Conservation (phyloP, 495 filamentous ascomycete genomes). For the Tuber magnatum region DNA sequence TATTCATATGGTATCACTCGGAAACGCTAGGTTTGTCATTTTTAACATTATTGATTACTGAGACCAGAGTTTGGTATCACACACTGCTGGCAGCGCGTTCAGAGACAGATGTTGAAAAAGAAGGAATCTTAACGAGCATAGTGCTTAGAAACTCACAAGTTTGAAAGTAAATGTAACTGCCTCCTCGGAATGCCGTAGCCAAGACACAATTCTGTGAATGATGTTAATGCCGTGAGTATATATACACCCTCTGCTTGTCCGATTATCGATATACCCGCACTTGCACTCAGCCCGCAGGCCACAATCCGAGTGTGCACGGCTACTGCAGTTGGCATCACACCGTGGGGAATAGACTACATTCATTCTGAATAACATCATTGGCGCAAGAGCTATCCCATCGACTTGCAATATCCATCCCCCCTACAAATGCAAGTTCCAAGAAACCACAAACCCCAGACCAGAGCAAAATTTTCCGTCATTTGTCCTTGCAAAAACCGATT, state of each 20-base stretch:
- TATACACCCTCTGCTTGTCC: not conserved
- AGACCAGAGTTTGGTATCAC: not conserved
- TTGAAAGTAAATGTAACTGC: not conserved
- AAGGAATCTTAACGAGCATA: not conserved
- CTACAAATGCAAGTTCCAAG: not conserved
- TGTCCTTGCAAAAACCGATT: too few relatives aligned
- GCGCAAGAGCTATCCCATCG: not conserved
- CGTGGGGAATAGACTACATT: not conserved
- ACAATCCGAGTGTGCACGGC: not conserved
- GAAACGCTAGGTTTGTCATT: not conserved
- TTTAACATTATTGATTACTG: not conserved
- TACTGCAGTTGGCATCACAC: not conserved
- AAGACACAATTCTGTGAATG: not conserved
- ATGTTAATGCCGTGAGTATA: too few relatives aligned
- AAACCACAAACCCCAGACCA: not conserved
- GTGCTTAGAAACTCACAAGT: not conserved
- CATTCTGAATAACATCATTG: not conserved
- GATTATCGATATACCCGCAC: not conserved
- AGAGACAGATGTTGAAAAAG: not conserved
- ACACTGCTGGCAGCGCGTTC: not conserved
- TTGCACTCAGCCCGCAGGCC: not conserved
- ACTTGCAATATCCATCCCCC: too few relatives aligned
- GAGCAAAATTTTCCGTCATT: not conserved
- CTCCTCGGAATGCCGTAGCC: not conserved
- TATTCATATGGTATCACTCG: not conserved